Percentiles rank a stretch among this genome's conserved stretches.
phyloP scores from a whole-genome alignment of 345 rosid species.

The Cardamine occulta region DNA sequence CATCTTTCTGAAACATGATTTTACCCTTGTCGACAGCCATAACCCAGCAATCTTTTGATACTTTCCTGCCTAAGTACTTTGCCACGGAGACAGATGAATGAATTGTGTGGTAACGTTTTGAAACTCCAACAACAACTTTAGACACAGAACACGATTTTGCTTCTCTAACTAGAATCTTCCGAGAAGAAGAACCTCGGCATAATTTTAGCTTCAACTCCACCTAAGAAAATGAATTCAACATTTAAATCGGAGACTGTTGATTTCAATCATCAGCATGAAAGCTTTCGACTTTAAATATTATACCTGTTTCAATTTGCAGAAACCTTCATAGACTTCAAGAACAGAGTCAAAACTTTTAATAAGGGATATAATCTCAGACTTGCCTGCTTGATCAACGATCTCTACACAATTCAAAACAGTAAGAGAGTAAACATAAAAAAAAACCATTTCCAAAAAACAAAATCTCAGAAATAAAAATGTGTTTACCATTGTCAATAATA shows the following conservation, averaged over 20 bases:
- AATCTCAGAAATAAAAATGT: slow-evolving; percentile 8
- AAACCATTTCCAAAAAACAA: background rate
- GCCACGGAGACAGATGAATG: slow-evolving; percentile 72
- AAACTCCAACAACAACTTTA: slow-evolving; percentile 71
- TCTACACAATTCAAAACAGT: slow-evolving; percentile 33
- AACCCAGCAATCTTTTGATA: slow-evolving; percentile 63
- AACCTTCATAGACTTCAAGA: slow-evolving; percentile 81
- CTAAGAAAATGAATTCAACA: slow-evolving; percentile 46
- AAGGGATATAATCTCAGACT: slow-evolving; percentile 67
- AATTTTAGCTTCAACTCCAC: slow-evolving; percentile 88
- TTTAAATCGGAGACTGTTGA: slow-evolving; percentile 5
- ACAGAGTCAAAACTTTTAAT: slow-evolving; percentile 77
- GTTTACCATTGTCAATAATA: slow-evolving; percentile 63
- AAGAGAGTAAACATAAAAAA: slow-evolving; percentile 13
- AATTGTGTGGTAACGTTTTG: slow-evolving; percentile 52
- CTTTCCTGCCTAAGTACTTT: slow-evolving; percentile 82
- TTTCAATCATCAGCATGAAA: background rate
- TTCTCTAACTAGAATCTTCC: slow-evolving; percentile 72
- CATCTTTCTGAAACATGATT: slow-evolving; percentile 69
- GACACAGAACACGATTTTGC: slow-evolving; percentile 62
- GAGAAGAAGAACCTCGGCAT: slow-evolving; percentile 68
- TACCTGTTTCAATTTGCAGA: slow-evolving; percentile 97
- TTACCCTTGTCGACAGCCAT: slow-evolving; percentile 79
- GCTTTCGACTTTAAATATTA: background rate
- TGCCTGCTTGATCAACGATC: slow-evolving; percentile 58